These are phyloP conservation scores for Candida sanyaensis DNA, from an alignment of 1,139 yeast species.

Conservation along the genomic window DNA sequence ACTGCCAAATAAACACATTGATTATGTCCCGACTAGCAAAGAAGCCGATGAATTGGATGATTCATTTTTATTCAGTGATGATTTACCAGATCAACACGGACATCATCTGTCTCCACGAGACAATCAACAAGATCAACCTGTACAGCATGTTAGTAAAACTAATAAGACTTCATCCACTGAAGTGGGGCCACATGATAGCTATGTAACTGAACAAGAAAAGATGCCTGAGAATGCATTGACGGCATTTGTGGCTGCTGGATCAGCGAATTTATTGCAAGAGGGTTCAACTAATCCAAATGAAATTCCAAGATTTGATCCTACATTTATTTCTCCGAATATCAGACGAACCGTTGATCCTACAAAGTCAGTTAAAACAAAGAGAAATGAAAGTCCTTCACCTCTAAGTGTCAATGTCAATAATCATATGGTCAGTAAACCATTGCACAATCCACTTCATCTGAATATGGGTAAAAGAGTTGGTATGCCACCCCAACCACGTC, in stretches of 20 bases:
- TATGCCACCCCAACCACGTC: conserved; percentile 11
- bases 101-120: not conserved
- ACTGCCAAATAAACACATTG: conserved; percentile 14
- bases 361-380: conserved; percentile 58
- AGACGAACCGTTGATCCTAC: conserved; percentile 59
- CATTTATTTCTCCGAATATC: conserved; percentile 51
- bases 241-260: conserved; percentile 60
- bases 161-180: not conserved
- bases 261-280: conserved; percentile 52
- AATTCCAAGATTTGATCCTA: conserved; percentile 48
- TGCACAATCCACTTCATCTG: conserved; percentile 8
- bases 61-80: conserved; percentile 69
- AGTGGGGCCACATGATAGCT: not conserved
- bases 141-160: not conserved
- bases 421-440: conserved; percentile 10
- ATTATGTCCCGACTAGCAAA: conserved; percentile 26
- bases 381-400: conserved; percentile 36
- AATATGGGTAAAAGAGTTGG: conserved; percentile 14
- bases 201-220: conserved; percentile 11
- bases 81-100: conserved; percentile 28
- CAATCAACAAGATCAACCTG: conserved; percentile 8
- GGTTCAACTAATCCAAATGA: conserved; percentile 23
- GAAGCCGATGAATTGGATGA: conserved; percentile 51
- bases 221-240: conserved; percentile 14
- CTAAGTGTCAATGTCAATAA: conserved; percentile 14